Evolutionary conservation across 768 basidiomycete species (phyloP).

Genomic region (Suillus clintonianus): DNA sequence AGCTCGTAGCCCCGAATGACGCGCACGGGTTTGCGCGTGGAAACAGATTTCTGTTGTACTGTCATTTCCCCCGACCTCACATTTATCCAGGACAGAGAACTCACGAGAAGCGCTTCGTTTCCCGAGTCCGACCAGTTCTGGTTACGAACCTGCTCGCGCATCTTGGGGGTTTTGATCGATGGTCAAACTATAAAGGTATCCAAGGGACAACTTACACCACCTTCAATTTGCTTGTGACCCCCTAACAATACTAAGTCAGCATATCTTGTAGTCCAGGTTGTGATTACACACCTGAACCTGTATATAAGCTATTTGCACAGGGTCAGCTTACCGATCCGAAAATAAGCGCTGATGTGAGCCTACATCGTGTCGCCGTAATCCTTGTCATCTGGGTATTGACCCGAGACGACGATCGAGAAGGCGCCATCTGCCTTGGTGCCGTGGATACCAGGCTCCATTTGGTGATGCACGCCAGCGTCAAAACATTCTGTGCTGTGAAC

Average conservation of each 20-base stretch:
- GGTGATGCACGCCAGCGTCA: slow-evolving; percentile 19
- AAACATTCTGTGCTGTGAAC: slow-evolving; percentile 11
- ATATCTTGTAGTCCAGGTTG: not conserved
- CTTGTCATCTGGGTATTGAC: slow-evolving; percentile 22
- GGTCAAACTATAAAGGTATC: not conserved
- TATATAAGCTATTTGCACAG: slow-evolving; percentile 23
- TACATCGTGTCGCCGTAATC: slow-evolving; percentile 29
- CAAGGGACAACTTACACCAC: slow-evolving; percentile 4
- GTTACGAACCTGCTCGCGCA: slow-evolving; percentile 20
- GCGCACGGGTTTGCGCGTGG: slow-evolving; percentile 21
- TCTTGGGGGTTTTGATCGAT: slow-evolving; percentile 8
- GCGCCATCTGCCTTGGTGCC: slow-evolving; percentile 15
- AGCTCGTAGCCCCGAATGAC: slow-evolving; percentile 24
- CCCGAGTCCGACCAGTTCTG: slow-evolving; percentile 17
- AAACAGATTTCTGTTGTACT: slow-evolving; percentile 19
- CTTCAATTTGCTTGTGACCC: slow-evolving; percentile 17
- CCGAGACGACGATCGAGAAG: slow-evolving; percentile 21
- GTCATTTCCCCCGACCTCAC: not conserved
- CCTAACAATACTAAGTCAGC: slow-evolving; percentile 7
- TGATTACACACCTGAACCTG: slow-evolving; percentile 16
- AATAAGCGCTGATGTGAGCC: slow-evolving; percentile 19
- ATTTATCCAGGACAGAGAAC: not conserved
- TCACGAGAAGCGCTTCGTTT: slow-evolving; percentile 22
- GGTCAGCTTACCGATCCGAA: not conserved
- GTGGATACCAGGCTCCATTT: slow-evolving; percentile 14